These are phyloP conservation scores for Heteromeles arbutifolia DNA, from an alignment of 306 rosid genomes.

Conservation along the genomic window DNA sequence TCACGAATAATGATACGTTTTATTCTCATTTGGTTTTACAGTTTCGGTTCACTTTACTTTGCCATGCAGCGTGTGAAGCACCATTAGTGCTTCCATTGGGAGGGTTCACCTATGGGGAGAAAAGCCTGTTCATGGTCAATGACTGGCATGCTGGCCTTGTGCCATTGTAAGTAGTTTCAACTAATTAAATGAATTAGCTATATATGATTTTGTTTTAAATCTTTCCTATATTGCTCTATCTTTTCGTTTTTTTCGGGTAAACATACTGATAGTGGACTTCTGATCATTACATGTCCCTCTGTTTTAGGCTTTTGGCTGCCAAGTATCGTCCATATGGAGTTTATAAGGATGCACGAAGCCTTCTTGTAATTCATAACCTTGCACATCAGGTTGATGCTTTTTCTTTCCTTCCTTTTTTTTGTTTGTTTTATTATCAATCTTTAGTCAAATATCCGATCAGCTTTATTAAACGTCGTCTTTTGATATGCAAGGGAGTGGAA, in stretches of 20 bases:
- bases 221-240: not conserved
- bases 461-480: not conserved
- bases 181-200: not conserved
- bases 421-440: not conserved
- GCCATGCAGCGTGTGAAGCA: slow-evolving; percentile 93
- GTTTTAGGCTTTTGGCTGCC: slow-evolving; percentile 74
- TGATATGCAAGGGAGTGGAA: slow-evolving; percentile 70
- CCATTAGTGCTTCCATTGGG: slow-evolving; percentile 86
- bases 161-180: slow-evolving; percentile 50
- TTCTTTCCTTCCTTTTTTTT: not conserved
- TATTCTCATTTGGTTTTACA: slow-evolving; percentile 57
- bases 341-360: slow-evolving; percentile 74
- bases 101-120: slow-evolving; percentile 75
- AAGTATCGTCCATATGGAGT: slow-evolving; percentile 81
- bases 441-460: not conserved
- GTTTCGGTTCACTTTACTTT: slow-evolving; percentile 95
- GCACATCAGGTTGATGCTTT: slow-evolving; percentile 67
- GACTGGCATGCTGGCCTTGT: slow-evolving; percentile 98
- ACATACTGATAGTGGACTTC: slow-evolving; percentile 13
- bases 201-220: not conserved
- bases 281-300: slow-evolving; percentile 17
- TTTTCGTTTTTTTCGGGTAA: not conserved
- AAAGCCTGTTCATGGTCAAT: slow-evolving; percentile 62
- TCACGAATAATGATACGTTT: slow-evolving; percentile 32
- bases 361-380: slow-evolving; percentile 78